phyloP scores from a whole-genome alignment of 192 early-diverging fungal species.

The Dissophora globulifera region DNA sequence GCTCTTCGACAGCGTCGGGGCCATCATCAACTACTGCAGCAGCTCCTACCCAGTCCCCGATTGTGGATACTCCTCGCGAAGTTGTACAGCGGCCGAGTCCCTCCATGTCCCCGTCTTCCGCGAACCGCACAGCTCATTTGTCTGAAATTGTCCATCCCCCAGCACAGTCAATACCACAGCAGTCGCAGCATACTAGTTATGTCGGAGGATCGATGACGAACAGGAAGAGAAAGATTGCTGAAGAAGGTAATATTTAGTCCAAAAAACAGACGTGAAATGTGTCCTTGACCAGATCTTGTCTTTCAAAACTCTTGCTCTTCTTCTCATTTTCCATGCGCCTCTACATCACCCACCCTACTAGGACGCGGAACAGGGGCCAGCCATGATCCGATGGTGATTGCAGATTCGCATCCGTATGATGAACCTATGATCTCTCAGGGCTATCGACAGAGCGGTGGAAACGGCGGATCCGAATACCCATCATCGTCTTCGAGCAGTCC shows the following conservation, averaged over 20 bases:
- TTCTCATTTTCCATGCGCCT: no score
- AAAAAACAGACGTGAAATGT: no score
- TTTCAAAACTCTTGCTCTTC: no score
- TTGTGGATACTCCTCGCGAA: not conserved
- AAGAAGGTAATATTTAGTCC: conserved; percentile 24
- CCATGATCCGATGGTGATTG: conserved; percentile 13
- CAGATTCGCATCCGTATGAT: not conserved
- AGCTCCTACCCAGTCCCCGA: not conserved
- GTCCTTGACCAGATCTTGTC: no score
- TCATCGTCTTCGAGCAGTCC: not conserved
- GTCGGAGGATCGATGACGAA: not conserved
- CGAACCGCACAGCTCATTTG: not conserved
- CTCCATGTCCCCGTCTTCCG: not conserved
- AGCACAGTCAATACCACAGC: not conserved
- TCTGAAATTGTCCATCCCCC: conserved; percentile 1
- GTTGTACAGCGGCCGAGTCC: conserved; percentile 2
- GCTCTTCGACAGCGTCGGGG: not conserved
- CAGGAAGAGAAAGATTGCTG: conserved; percentile 23
- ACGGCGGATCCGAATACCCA: not conserved
- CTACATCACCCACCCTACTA: no score
- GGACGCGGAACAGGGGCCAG: conserved; percentile 13
- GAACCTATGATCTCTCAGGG: not conserved
- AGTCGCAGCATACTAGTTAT: not conserved
- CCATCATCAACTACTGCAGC: not conserved
- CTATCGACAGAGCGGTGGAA: conserved; percentile 4